phyloP scores from a whole-genome alignment of 2,329 filamentous ascomycete genomes.

The Chrysosporium queenslandicum region DNA sequence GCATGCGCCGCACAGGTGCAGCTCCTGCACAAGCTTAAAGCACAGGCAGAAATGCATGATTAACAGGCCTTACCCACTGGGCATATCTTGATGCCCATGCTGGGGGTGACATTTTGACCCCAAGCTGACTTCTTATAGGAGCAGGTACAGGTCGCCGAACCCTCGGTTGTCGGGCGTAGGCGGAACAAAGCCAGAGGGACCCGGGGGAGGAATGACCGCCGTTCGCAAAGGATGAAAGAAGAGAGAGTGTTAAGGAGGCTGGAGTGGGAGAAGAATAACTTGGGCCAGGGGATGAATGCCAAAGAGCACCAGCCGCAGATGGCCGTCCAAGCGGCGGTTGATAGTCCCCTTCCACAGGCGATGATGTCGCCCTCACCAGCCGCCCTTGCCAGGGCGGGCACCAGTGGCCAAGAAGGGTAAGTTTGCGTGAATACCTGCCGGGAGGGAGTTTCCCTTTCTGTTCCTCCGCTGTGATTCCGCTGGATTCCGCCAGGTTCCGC shows the following conservation, averaged over 20 bases:
- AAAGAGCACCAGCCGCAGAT: neutral
- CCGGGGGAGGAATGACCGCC: neutral
- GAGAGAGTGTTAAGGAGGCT: neutral
- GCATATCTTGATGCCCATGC: neutral
- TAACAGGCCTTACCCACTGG: neutral
- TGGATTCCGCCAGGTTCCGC: neutral
- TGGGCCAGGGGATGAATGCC: neutral
- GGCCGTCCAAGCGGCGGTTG: neutral
- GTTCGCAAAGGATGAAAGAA: neutral
- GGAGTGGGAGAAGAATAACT: neutral
- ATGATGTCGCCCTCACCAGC: neutral
- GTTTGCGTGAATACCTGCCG: neutral
- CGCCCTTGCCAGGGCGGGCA: neutral
- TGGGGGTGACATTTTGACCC: neutral
- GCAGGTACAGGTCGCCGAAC: neutral
- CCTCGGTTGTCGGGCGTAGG: neutral
- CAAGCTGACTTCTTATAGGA: neutral
- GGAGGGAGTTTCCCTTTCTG: neutral
- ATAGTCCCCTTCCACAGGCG: neutral
- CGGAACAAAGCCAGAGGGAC: neutral
- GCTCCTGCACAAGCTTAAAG: no score
- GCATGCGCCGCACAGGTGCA: no score
- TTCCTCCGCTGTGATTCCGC: neutral
- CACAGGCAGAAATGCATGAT: no score
- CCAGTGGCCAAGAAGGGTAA: slow-evolving; percentile 3